Conservation (phyloP, 306 rosid species). For the Potentilla sterilis region DNA sequence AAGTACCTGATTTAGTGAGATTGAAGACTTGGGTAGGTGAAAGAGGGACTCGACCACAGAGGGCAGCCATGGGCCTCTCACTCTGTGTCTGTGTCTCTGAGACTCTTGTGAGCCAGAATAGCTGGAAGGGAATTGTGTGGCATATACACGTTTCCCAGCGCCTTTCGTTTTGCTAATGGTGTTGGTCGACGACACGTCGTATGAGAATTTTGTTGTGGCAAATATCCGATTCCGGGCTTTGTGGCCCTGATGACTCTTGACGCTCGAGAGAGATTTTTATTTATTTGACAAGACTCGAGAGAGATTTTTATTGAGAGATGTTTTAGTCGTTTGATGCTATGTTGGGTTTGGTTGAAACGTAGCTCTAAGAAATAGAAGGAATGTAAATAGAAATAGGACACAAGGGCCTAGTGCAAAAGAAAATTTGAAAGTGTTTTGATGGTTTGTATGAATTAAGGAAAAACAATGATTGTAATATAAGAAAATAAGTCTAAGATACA, state of each 20-base stretch:
- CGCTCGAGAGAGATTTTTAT: neutral
- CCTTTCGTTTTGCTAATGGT: slow-evolving; percentile 10
- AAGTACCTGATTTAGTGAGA: slow-evolving; percentile 44
- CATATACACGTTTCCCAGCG: neutral
- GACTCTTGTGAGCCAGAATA: slow-evolving; percentile 6
- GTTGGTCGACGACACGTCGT: slow-evolving; percentile 21
- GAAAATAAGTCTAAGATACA: no score
- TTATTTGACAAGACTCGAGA: no score
- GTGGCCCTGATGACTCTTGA: neutral
- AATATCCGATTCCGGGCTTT: slow-evolving; percentile 4
- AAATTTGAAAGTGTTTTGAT: no score
- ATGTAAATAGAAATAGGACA: no score
- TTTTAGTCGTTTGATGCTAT: neutral
- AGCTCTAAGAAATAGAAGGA: no score
- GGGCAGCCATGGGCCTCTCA: slow-evolving; percentile 40
- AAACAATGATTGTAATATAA: no score
- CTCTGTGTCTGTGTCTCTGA: neutral
- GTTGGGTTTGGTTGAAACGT: neutral
- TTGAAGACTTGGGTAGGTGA: slow-evolving; percentile 60
- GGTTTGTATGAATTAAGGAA: no score
- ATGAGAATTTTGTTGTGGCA: neutral
- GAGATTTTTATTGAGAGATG: no score
- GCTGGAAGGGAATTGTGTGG: neutral
- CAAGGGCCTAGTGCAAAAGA: no score
- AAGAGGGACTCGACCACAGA: slow-evolving; percentile 57